Evolutionary conservation across 129 eudicot species (phyloP).

Genomic region (Apium graveolens): DNA sequence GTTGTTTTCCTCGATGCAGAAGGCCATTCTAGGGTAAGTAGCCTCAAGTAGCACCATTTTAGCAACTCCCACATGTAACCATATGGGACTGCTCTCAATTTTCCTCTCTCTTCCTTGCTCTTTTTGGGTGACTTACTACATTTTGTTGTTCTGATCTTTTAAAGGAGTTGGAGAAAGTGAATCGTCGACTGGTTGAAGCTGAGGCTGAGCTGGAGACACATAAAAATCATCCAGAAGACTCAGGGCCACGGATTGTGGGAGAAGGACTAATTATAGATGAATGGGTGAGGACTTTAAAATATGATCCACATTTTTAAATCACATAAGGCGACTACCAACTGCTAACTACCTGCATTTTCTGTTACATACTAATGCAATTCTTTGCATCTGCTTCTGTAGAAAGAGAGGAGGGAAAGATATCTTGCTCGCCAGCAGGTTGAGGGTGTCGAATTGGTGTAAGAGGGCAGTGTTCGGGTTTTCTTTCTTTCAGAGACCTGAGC

Average conservation of each 20-base stretch:
- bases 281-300: conserved; percentile 54
- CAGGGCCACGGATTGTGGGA: conserved; percentile 62
- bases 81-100: not conserved
- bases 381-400: conserved; percentile 34
- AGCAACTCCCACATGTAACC: not conserved
- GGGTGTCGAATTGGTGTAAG: conserved; percentile 62
- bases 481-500: not conserved
- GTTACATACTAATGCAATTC: not conserved
- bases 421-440: conserved; percentile 85
- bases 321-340: not conserved
- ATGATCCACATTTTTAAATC: not conserved
- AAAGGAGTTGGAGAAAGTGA: conserved; percentile 72
- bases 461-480: not conserved
- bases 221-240: conserved; percentile 68
- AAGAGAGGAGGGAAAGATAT: conserved; percentile 93
- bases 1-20: conserved; percentile 50
- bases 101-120: not conserved
- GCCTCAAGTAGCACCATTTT: conserved; percentile 6
- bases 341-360: not conserved
- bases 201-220: conserved; percentile 71
- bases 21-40: conserved; percentile 40
- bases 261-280: conserved; percentile 94
- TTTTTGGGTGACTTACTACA: not conserved
- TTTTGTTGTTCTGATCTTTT: not conserved
- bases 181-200: conserved; percentile 72